Percentiles rank a stretch among this genome's conserved stretches.
Evolutionary conservation across 331 rosid species (phyloP).

Genomic region (Pyrus hybrid): DNA sequence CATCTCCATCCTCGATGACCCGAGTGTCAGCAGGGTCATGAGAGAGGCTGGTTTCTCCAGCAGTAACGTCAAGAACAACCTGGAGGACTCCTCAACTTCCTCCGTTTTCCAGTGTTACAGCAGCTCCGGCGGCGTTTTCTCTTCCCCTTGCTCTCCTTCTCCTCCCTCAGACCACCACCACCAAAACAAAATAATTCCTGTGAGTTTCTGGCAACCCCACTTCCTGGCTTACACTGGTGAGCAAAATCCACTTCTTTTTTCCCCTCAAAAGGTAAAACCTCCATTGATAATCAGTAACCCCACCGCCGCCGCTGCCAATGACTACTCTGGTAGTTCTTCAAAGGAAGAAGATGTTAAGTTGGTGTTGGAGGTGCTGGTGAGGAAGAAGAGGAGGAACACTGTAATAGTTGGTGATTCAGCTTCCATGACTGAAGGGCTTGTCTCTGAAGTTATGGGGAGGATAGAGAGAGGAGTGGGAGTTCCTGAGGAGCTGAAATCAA

Average conservation of each 20-base stretch:
- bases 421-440: constrained; percentile 50
- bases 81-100: constrained; percentile 48
- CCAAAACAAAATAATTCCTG: constrained; percentile 11
- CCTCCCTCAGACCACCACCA: constrained; percentile 29
- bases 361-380: constrained; percentile 42
- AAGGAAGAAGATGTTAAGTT: constrained; percentile 43
- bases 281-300: constrained; percentile 8
- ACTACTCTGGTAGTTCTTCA: constrained; percentile 1
- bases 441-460: constrained; percentile 48
- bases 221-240: constrained; percentile 49
- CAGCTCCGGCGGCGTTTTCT: constrained; percentile 57
- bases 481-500: constrained; percentile 54
- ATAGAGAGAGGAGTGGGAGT: constrained; percentile 55
- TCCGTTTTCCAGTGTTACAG: constrained; percentile 52
- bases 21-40: constrained; percentile 95
- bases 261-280: constrained; percentile 33
- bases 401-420: constrained; percentile 67
- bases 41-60: constrained; percentile 94
- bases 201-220: constrained; percentile 31
- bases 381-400: constrained; percentile 54
- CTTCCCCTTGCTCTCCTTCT: constrained; percentile 76
- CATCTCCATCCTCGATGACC: constrained; percentile 86
- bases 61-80: constrained; percentile 57
- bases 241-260: constrained; percentile 38
- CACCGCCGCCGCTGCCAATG: not conserved